A percentile compares a stretch with the other conserved stretches of the same genome.
Evolutionary conservation across 352 stramenopile genomes (phyloP).

Genomic region (Thalassiosira ordinaria): DNA sequence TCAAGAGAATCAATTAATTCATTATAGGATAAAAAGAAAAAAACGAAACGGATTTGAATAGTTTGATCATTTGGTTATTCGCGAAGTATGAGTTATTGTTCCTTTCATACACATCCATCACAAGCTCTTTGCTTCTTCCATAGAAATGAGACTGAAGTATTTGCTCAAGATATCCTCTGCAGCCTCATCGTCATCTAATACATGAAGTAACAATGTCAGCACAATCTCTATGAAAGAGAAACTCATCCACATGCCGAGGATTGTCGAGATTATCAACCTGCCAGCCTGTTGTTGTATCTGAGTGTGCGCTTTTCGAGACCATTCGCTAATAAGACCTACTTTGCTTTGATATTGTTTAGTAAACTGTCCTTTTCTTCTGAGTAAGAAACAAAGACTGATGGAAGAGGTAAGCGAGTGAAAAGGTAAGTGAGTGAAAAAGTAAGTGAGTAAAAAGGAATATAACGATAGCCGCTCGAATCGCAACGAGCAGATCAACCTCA

Average conservation of each 20-base stretch:
- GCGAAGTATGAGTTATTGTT: too few relatives aligned
- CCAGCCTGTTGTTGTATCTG: too few relatives aligned
- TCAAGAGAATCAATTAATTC: not conserved
- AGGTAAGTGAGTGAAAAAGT: too few relatives aligned
- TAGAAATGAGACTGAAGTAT: constrained; percentile 13
- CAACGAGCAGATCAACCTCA: too few relatives aligned
- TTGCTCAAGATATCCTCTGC: not conserved
- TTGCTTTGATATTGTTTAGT: not conserved
- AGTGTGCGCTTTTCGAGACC: not conserved
- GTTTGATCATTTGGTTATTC: not conserved
- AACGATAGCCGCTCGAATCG: too few relatives aligned
- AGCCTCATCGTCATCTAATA: constrained; percentile 2
- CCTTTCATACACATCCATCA: constrained; percentile 2
- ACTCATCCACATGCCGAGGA: not conserved
- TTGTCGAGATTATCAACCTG: constrained; percentile 1
- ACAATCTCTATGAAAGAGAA: not conserved
- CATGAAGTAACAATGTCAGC: not conserved
- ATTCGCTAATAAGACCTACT: not conserved
- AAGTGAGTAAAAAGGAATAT: too few relatives aligned
- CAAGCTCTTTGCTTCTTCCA: not conserved
- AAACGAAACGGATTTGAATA: not conserved
- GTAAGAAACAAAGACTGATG: constrained; percentile 1
- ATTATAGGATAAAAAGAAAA: not conserved
- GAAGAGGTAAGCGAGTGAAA: too few relatives aligned
- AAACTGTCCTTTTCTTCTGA: not conserved